A percentile compares a stretch with the other conserved stretches of the same genome.
Evolutionary conservation across 163 green algal species (phyloP).

Genomic region (Picocystis sp.): DNA sequence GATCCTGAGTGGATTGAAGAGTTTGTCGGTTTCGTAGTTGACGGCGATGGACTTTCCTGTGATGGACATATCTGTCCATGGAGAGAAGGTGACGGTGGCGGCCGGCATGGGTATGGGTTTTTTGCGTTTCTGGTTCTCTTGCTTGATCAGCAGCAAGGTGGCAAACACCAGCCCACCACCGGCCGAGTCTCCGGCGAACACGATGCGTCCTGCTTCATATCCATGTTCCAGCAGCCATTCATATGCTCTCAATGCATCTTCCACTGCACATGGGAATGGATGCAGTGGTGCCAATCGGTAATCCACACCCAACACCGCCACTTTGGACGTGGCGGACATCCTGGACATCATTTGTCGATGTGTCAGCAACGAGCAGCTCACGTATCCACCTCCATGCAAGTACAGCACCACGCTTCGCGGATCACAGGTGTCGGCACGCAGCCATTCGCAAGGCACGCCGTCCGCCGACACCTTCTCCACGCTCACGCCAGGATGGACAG

Average conservation of each 20-base stretch:
- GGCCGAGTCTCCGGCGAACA: conserved; percentile 3
- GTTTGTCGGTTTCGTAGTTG: conserved; percentile 1
- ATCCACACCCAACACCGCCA: conserved; percentile 1
- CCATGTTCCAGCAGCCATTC: neutral
- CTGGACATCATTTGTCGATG: neutral
- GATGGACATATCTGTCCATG: neutral
- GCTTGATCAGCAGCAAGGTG: neutral
- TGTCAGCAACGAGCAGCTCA: conserved; percentile 3
- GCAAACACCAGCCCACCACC: conserved; percentile 3
- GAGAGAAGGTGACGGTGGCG: conserved; percentile 1
- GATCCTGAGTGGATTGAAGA: neutral
- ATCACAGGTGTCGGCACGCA: too few relatives aligned
- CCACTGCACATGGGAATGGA: neutral
- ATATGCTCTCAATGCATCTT: neutral
- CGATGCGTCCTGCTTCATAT: neutral
- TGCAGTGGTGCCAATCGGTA: conserved; percentile 1
- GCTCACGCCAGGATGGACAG: too few relatives aligned
- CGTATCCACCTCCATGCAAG: conserved; percentile 3
- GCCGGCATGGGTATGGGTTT: neutral
- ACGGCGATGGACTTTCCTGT: neutral
- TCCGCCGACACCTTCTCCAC: too few relatives aligned
- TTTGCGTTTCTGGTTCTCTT: neutral
- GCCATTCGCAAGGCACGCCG: too few relatives aligned
- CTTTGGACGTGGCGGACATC: neutral
- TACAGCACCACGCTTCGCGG: neutral